Evolutionary conservation across 371 early-diverging fungal genomes (phyloP), one percentile per base, ranked within the genome.

Genomic region (Apophysomyces ossiformis): DNA sequence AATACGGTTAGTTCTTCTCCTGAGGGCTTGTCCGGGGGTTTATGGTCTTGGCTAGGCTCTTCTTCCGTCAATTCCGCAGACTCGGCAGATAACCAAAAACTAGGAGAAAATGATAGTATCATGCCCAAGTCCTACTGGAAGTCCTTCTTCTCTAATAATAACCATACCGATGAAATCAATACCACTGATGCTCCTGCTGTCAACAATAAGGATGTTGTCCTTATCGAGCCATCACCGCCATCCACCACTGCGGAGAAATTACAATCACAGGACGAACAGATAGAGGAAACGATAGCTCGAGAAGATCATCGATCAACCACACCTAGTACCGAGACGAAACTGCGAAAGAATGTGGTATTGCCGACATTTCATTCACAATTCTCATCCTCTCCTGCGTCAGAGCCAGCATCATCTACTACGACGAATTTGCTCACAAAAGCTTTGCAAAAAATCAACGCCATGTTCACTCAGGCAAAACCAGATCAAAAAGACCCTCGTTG

Each of bases 291-390:
- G 41, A 44, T 7, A 18, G 37, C n/a, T 61, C 61, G 15, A 44
- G 37, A 21, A 18, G 41, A 5, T 21, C 13, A 39, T 12, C 38
- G 7, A 41, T 39, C 37, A 39, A 47, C 9, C 39, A 56, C 5
- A 26, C 38, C 50, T 63, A 32, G 32, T 13, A 13, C 41, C 1
- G 41, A 37, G 54, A 7, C 54, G 8, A n/a, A 50, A 2, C 32
- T 26, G 32, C 54, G 61, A 18, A 65, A 63, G 11, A 78, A 78
- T 39, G 54, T 66, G 5, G 78, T 78, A 5, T 63, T 78, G 37
- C 78, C 78, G 9, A 54, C 61, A 2, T 75, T 78, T 41, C 62
- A 71, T 3, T 73, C 78, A 3, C 69, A 72, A 39, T 78, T 75
- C 44, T 43, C 63, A 26, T 26, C 32, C 32, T 3, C 3, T 26